phyloP scores from a whole-genome alignment of 352 stramenopile genomes.

The Phytopythium boreale region DNA sequence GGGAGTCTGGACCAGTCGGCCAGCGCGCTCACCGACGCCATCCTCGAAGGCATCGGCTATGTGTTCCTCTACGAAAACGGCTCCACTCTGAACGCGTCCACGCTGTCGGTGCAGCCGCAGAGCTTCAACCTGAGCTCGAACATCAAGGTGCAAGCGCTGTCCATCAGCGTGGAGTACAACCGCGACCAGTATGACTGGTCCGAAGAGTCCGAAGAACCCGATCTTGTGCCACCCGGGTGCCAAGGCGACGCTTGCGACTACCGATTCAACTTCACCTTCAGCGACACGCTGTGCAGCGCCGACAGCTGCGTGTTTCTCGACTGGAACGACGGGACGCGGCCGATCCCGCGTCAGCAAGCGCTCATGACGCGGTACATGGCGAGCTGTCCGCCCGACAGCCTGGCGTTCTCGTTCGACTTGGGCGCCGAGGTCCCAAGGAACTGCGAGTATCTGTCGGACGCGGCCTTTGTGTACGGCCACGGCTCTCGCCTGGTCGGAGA shows the following conservation, averaged over 20 bases:
- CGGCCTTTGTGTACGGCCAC: slow-evolving; percentile 16
- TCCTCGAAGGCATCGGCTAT: slow-evolving; percentile 6
- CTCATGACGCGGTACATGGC: slow-evolving; percentile 11
- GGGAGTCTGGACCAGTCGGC: slow-evolving; percentile 13
- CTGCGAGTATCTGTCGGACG: slow-evolving; percentile 4
- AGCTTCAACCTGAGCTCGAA: slow-evolving; percentile 13
- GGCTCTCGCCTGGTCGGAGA: slow-evolving; percentile 12
- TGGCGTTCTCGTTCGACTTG: slow-evolving; percentile 10
- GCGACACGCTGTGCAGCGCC: slow-evolving; percentile 10
- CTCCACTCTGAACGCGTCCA: slow-evolving; percentile 1
- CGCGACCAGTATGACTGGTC: slow-evolving; percentile 8
- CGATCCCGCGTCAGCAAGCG: slow-evolving; percentile 8
- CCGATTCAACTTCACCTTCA: slow-evolving; percentile 9
- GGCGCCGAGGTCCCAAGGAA: slow-evolving; percentile 3
- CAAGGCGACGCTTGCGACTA: slow-evolving; percentile 10
- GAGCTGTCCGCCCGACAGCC: slow-evolving; percentile 3
- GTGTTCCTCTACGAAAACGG: slow-evolving; percentile 2
- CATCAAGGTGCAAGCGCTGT: slow-evolving; percentile 14
- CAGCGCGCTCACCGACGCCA: slow-evolving; percentile 5
- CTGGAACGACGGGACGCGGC: neutral
- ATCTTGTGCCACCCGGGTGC: slow-evolving; percentile 6
- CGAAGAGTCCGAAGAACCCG: neutral
- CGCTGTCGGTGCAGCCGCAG: neutral
- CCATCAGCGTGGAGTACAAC: slow-evolving; percentile 8
- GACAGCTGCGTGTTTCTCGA: slow-evolving; percentile 16